Evolutionary conservation across 2,329 filamentous ascomycete species (phyloP).

Genomic region (Fusarium heterosporum): DNA sequence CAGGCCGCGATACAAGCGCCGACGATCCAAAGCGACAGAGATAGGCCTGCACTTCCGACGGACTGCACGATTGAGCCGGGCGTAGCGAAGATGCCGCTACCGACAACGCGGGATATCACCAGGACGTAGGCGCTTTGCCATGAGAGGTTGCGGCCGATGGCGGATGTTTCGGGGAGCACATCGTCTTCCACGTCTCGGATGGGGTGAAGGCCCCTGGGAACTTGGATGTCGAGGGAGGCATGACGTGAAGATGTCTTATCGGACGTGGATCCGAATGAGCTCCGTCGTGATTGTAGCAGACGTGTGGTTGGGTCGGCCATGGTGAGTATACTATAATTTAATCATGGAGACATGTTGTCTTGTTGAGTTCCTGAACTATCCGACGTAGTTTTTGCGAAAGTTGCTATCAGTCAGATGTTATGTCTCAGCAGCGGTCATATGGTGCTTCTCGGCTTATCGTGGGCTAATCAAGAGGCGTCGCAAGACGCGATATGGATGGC

Average conservation of each 20-base stretch:
- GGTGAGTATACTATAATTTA: not conserved
- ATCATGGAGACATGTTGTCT: not conserved
- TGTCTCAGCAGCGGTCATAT: constrained; percentile 4
- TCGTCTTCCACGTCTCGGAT: constrained; percentile 63
- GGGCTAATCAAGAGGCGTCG: constrained; percentile 26
- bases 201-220: constrained; percentile 1
- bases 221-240: constrained; percentile 24
- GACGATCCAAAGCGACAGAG: constrained; percentile 71
- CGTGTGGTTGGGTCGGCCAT: constrained; percentile 21
- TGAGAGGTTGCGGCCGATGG: constrained; percentile 67
- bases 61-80: constrained; percentile 74
- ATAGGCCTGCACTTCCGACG: constrained; percentile 74
- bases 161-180: constrained; percentile 69
- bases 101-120: constrained; percentile 75
- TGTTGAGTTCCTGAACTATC: not conserved
- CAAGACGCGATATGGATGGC: constrained; percentile 42
- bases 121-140: constrained; percentile 75
- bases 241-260: not conserved
- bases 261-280: constrained; percentile 1
- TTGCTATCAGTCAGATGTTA: not conserved
- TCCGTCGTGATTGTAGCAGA: constrained; percentile 21
- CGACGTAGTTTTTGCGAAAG: not conserved
- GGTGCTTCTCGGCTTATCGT: constrained; percentile 20
- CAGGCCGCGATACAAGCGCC: constrained; percentile 72
- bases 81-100: constrained; percentile 78